A percentile compares a stretch with the other conserved stretches of the same genome.
Conservation (phyloP, 768 basidiomycete species). For the Grammothele lineata region DNA sequence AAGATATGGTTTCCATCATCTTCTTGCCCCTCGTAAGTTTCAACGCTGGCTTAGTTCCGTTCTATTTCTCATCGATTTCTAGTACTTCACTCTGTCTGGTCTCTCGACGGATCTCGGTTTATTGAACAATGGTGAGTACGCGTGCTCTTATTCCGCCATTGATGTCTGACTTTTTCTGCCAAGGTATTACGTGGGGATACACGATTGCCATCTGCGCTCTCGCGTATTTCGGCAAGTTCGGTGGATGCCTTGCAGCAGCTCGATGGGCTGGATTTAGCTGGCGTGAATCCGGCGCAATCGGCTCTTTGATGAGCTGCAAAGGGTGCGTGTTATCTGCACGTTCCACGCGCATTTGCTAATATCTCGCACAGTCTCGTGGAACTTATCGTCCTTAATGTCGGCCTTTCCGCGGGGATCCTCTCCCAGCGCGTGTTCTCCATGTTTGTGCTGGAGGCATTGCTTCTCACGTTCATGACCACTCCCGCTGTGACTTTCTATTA, state of each 20-base stretch:
- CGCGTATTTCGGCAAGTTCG: constrained; percentile 87
- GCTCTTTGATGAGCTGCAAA: constrained; percentile 94
- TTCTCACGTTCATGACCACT: constrained; percentile 84
- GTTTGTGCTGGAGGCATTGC: constrained; percentile 85
- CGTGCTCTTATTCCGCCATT: background rate
- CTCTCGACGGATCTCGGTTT: constrained; percentile 85
- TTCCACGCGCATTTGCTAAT: background rate
- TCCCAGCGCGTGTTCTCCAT: constrained; percentile 77
- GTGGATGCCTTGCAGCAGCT: constrained; percentile 75
- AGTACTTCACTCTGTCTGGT: constrained; percentile 94
- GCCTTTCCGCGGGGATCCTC: constrained; percentile 76
- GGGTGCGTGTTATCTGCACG: constrained; percentile 45
- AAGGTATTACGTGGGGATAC: constrained; percentile 84
- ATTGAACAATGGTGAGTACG: constrained; percentile 58
- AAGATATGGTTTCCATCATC: constrained; percentile 89
- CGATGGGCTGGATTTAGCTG: constrained; percentile 63
- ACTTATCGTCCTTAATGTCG: constrained; percentile 94
- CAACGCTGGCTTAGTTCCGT: background rate
- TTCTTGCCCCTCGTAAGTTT: constrained; percentile 76
- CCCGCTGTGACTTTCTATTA: constrained; percentile 67
- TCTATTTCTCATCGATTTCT: background rate
- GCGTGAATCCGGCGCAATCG: constrained; percentile 82
- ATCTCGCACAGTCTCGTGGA: constrained; percentile 63
- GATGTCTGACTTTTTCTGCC: no score
- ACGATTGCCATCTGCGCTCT: constrained; percentile 73